Base-by-base conservation (phyloP, 1,284 basidiomycete genomes). In the Apiotrichum siamense region DNA sequence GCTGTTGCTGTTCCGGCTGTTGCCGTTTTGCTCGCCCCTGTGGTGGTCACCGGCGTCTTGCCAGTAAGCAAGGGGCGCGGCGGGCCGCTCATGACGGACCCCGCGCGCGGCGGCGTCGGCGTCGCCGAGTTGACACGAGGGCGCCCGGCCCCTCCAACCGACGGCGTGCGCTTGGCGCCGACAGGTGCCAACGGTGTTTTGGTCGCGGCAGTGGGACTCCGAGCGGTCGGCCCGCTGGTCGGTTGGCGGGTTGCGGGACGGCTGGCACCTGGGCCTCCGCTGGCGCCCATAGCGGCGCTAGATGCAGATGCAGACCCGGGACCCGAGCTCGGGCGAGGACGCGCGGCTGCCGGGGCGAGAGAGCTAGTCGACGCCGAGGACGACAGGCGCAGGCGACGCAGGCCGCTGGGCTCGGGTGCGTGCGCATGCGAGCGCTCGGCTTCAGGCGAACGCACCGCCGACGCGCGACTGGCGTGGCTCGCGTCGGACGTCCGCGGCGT, bases 41-140 rank as follows among this genome's bases (percentile, higher is more conserved):
- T 46, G 27, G n/a, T n/a, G n/a, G 44, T 38, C n/a, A 33, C 50
- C 4, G 44, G 25, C 15, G 39, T 41, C 32, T 40, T 36, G n/a
- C 57, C 49, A 54, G 80, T 57, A 45, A 67, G 44, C 55, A 74
- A 50, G 56, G 59, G 54, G 60, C 55, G 56, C 4, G 61, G 55
- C 7, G 56, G 47, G 1, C 64, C 61, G 7, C 53, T 57, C 50
- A 64, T 52, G 18, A 58, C 49, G 35, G 43, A 44, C 11, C 31
- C 47, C 2, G 55, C 26, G 12, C 49, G 46, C 15, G 54, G 50
- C 12, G 59, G 61, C 0, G 55, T 62, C 0, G 63, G 62, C 47
- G 25, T 2, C 50, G 38, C n/a, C 55, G 53, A 7, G 31, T 43
- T 32, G 36, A 13, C 33, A 25, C 38, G 26, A 29, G 13, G 43